phyloP scores from a whole-genome alignment of 768 basidiomycete species.

The Terana coerulea region DNA sequence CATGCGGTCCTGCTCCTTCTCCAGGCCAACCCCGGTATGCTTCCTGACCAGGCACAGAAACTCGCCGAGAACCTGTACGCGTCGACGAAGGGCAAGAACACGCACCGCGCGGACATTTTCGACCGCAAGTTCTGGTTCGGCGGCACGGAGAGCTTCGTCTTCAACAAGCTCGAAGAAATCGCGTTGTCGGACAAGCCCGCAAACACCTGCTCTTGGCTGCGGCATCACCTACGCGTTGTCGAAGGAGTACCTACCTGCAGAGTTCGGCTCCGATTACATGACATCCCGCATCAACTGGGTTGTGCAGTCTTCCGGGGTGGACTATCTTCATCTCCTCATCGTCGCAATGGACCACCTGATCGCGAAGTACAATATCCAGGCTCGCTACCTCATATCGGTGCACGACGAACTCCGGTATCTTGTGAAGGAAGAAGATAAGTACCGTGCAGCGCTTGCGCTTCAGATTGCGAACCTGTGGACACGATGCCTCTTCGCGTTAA shows the following conservation, averaged over 20 bases:
- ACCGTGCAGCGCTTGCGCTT: conserved; percentile 87
- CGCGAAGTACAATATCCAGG: conserved; percentile 74
- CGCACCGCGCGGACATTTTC: conserved; percentile 70
- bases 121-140: conserved; percentile 93
- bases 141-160: conserved; percentile 92
- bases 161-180: conserved; percentile 97
- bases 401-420: conserved; percentile 97
- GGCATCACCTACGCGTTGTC: conserved; percentile 92
- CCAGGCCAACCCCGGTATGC: conserved; percentile 79
- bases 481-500: conserved; percentile 83
- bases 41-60: conserved; percentile 71
- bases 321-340: conserved; percentile 95
- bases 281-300: conserved; percentile 99
- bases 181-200: conserved; percentile 81
- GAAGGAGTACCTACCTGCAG: conserved; percentile 79
- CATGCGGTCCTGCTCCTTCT: conserved; percentile 86
- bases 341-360: conserved; percentile 92
- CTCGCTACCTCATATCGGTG: conserved; percentile 93
- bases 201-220: conserved; percentile 91
- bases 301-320: conserved; percentile 97
- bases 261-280: conserved; percentile 85
- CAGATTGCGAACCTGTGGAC: conserved; percentile 98
- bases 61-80: conserved; percentile 84
- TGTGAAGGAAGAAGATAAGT: conserved; percentile 82
- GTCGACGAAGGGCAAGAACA: conserved; percentile 91